Evolutionary conservation across 2,329 filamentous ascomycete species (phyloP).

Genomic region (Colletotrichum acutatum): DNA sequence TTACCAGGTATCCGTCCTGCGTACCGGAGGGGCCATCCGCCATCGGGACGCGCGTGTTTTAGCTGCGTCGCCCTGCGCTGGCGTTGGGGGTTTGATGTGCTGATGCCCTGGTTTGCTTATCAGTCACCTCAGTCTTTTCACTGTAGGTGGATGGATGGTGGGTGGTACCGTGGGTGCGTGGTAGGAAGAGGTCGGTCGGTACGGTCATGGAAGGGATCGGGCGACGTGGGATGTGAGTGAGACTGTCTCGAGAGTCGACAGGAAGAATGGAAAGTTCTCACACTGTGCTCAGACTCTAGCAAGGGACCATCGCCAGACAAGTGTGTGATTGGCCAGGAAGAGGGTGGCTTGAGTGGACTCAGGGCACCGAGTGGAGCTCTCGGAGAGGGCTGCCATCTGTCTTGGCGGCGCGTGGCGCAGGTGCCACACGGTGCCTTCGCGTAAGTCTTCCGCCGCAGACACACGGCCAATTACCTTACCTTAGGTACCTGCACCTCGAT

Average conservation of each 20-base stretch:
- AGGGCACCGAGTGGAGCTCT: conserved; percentile 9
- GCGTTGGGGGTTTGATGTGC: neutral
- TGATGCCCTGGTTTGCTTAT: conserved; percentile 2
- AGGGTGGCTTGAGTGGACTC: conserved; percentile 8
- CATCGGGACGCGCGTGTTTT: conserved; percentile 14
- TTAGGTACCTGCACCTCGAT: neutral
- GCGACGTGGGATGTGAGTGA: conserved; percentile 3
- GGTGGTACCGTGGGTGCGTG: neutral
- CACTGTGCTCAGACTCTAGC: conserved; percentile 24
- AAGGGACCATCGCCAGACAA: neutral
- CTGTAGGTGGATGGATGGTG: neutral
- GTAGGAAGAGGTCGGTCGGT: neutral
- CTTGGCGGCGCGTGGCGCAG: conserved; percentile 32
- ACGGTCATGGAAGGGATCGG: conserved; percentile 5
- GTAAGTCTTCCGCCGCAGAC: conserved; percentile 26
- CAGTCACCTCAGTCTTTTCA: neutral
- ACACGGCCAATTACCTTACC: neutral
- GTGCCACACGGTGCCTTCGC: conserved; percentile 32
- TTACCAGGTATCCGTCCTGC: neutral
- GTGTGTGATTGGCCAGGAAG: conserved; percentile 9
- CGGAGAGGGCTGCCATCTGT: conserved; percentile 25
- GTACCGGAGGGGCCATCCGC: neutral
- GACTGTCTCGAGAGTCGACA: neutral
- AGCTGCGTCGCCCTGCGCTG: conserved; percentile 1
- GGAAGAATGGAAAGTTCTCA: neutral